Base-by-base conservation (phyloP, 352 stramenopile species). In the Phytophthora hibernalis region DNA sequence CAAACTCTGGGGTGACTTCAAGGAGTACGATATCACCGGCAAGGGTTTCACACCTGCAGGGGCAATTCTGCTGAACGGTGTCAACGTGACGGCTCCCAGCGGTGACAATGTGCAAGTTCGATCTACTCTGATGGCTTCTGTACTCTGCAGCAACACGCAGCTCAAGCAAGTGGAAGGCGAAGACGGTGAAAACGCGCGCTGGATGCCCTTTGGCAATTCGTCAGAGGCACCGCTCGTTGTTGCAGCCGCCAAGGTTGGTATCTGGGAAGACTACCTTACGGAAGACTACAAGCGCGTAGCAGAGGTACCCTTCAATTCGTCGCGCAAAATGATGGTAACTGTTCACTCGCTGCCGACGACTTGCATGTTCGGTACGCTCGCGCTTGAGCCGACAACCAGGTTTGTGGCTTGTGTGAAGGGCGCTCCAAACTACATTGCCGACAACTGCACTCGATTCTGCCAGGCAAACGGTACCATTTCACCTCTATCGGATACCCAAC, bases 261-360 rank as follows among this genome's bases (percentile, higher is more conserved):
- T 90, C 35, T 83, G 76, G 72, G 80, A 88, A 54, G 79, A 90
- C 42, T 71, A 76, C 24, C 63, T 85, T 9, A 13, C 72, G 3
- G 56, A 54, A 26, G 77, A 83, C 65, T 92, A 83, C 79, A 85
- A 81, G n/a, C 85, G 96, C 12, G 42, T 93, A 0, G 82, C 86
- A n/a, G 95, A 98, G 82, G 87, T 98, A 37, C 92, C 96, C 0
- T 99, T 99, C 79, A 97, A 77, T 21, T 98, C 93, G 15, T 93
- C 97, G 11, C 83, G 91, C 20, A 99, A 99, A 74, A 91, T 79
- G 72, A 99, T 99, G 97, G 72, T 92, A 30, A 92, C 84, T 2
- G 77, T 92, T 12, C 84, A 91, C 49, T 57, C 66, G 1, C 35
- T 92, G 6, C 79, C 80, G n/a, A 55, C 31, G 12, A 65, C 43